phyloP scores from a whole-genome alignment of 2,329 filamentous ascomycete species.

The Cephalotrichum gorgonifer region DNA sequence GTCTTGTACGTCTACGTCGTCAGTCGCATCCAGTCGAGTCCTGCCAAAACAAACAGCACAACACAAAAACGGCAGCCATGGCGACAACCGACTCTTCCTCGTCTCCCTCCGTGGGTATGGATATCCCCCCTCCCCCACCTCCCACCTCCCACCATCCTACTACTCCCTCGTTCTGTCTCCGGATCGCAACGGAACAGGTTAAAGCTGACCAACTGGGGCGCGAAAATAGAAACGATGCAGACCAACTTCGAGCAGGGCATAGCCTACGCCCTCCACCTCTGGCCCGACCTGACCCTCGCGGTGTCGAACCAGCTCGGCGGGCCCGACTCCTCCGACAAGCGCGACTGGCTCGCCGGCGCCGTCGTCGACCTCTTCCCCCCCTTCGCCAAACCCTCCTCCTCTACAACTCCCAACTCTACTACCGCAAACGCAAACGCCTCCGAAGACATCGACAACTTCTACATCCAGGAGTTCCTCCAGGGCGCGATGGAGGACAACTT shows the following conservation, averaged over 20 bases:
- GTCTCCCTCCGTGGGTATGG: not conserved
- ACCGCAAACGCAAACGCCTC: constrained; percentile 14
- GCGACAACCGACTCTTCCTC: not conserved
- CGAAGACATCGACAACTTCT: constrained; percentile 59
- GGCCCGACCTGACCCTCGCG: constrained; percentile 79
- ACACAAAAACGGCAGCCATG: not conserved
- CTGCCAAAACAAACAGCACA: too few species aligned
- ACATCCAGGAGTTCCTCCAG: constrained; percentile 47
- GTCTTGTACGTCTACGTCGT: too few species aligned
- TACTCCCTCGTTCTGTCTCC: not conserved
- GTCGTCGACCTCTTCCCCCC: constrained; percentile 72
- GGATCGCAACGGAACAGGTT: not conserved
- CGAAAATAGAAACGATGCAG: constrained; percentile 47
- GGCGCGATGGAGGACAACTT: constrained; percentile 88
- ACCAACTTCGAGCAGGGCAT: constrained; percentile 76
- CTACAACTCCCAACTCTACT: constrained; percentile 11
- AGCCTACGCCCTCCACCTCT: constrained; percentile 74
- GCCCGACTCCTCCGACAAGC: constrained; percentile 71
- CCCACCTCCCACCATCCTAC: not conserved
- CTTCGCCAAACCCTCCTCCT: constrained; percentile 38
- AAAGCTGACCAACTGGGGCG: not conserved
- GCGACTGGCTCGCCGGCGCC: constrained; percentile 90
- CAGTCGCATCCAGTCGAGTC: too few species aligned
- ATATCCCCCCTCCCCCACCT: not conserved
- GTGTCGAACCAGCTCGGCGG: constrained; percentile 86